Evolutionary conservation across 768 basidiomycete species (phyloP).

Genomic region (Boletus reticuloceps): DNA sequence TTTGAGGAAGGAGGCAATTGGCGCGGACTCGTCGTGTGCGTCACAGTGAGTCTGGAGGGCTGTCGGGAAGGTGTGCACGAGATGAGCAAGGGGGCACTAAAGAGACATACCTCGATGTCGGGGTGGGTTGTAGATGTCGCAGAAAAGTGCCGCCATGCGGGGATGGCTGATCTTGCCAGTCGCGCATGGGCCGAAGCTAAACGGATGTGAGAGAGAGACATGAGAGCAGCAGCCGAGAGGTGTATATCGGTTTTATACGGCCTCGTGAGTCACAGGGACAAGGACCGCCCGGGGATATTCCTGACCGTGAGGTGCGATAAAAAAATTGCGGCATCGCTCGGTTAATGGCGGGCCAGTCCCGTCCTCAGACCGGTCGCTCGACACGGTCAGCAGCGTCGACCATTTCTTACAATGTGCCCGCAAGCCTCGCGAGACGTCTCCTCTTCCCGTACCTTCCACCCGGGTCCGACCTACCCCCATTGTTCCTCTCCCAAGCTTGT

Average conservation of each 20-base stretch:
- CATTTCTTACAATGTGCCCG: conserved; percentile 16
- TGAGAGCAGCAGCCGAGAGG: background rate
- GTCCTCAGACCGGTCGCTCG: conserved; percentile 1
- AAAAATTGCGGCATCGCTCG: background rate
- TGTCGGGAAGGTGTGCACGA: conserved; percentile 23
- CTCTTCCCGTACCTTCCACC: conserved; percentile 56
- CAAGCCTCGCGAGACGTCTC: conserved; percentile 52
- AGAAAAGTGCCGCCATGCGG: conserved; percentile 16
- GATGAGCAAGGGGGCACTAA: background rate
- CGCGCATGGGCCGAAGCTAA: conserved; percentile 7
- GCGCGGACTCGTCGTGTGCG: conserved; percentile 50
- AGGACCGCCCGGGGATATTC: too few relatives aligned
- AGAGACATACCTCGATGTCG: conserved; percentile 49
- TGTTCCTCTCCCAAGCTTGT: conserved; percentile 45
- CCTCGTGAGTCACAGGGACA: too few relatives aligned
- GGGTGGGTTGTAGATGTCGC: conserved; percentile 32
- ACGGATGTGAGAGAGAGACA: conserved; percentile 18
- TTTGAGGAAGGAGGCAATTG: conserved; percentile 60
- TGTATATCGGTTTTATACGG: conserved; percentile 25
- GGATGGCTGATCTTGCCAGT: background rate
- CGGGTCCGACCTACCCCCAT: conserved; percentile 47
- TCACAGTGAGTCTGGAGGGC: conserved; percentile 53
- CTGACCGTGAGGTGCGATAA: background rate
- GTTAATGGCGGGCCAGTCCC: background rate
- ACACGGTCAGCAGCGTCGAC: conserved; percentile 25